A percentile compares a stretch with the other conserved stretches of the same genome.
phyloP scores from a whole-genome alignment of 176 grass and related monocot genomes.

The Avena eriantha region DNA sequence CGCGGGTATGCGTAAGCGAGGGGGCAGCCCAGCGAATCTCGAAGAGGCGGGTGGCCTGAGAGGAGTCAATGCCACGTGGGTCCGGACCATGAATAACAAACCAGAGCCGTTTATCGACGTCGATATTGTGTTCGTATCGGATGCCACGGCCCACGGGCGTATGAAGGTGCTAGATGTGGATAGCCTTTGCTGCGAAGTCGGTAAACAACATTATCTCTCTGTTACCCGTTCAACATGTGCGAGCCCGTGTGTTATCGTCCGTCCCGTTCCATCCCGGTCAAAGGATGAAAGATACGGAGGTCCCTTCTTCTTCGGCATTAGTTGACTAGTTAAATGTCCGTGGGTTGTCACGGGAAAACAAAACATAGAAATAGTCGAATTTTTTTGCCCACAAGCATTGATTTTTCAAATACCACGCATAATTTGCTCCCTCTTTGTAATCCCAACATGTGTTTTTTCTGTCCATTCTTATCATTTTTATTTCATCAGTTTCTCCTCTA shows the following conservation, averaged over 20 bases:
- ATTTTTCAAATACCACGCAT: too few species aligned
- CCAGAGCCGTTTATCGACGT: background rate
- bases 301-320: background rate
- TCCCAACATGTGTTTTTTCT: too few species aligned
- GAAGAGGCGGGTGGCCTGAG: background rate
- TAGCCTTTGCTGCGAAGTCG: background rate
- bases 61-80: background rate
- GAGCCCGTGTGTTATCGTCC: too few species aligned
- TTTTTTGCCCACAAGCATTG: too few species aligned
- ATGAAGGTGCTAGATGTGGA: background rate
- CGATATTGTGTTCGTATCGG: background rate
- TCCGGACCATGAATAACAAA: background rate
- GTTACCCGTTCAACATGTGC: too few species aligned
- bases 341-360: too few species aligned
- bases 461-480: too few species aligned
- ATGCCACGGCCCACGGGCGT: background rate
- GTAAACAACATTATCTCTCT: background rate
- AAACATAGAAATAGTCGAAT: too few species aligned
- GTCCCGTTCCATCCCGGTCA: background rate
- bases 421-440: too few species aligned
- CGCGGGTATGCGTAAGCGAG: slow-evolving; percentile 23
- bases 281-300: background rate
- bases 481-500: too few species aligned
- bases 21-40: background rate
- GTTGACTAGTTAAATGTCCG: background rate